Evolutionary conservation across 805 yeast genomes (phyloP).

Genomic region (Nematodospora valgi): DNA sequence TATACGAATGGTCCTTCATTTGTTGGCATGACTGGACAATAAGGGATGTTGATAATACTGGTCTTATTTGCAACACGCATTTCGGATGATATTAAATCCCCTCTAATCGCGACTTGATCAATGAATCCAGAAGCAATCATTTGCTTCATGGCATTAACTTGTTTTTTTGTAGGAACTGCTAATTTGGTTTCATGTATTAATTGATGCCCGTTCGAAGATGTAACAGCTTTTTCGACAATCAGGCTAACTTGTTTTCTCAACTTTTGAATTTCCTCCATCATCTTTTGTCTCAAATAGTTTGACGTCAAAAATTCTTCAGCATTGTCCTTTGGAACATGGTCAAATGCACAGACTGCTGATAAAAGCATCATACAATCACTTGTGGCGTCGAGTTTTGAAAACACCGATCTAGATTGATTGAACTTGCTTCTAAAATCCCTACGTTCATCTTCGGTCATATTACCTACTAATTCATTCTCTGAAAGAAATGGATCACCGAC

Average conservation of each 20-base stretch:
- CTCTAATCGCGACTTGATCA: conserved; percentile 85
- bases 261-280: conserved; percentile 82
- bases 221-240: conserved; percentile 55
- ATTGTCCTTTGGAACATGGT: conserved; percentile 58
- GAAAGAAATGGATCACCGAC: conserved; percentile 88
- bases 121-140: conserved; percentile 90
- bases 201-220: conserved; percentile 51
- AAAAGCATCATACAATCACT: conserved; percentile 75
- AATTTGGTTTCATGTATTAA: conserved; percentile 41
- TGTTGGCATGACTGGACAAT: conserved; percentile 46
- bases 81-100: conserved; percentile 68
- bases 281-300: conserved; percentile 71
- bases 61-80: conserved; percentile 56
- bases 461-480: conserved; percentile 67
- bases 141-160: conserved; percentile 79
- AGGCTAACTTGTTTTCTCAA: conserved; percentile 75
- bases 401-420: conserved; percentile 54
- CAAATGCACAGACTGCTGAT: conserved; percentile 84
- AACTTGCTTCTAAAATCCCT: conserved; percentile 47
- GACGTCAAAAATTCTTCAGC: conserved; percentile 45
- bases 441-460: conserved; percentile 29
- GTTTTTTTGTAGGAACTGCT: conserved; percentile 65
- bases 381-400: conserved; percentile 63
- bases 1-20: conserved; percentile 57
- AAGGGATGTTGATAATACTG: conserved; percentile 59